Conservation (phyloP, 345 rosid genomes). For the Citrus australasica region DNA sequence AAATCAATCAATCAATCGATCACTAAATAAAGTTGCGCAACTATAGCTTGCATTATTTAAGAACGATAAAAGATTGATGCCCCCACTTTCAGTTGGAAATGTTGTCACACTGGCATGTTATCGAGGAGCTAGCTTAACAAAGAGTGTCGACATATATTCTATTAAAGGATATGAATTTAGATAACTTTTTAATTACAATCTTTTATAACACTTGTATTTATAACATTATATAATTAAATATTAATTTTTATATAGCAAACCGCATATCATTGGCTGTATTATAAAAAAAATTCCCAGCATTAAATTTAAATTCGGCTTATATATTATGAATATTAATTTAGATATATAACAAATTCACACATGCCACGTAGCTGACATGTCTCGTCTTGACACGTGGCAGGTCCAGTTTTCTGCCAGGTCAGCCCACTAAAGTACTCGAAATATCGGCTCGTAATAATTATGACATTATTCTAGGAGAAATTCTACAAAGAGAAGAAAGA, state of each 20-base stretch:
- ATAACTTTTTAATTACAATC: no score
- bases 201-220: no score
- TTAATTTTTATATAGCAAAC: no score
- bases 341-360: no score
- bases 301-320: no score
- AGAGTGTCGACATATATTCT: background rate
- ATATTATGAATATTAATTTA: no score
- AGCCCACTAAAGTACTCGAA: background rate
- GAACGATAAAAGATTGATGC: background rate
- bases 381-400: background rate
- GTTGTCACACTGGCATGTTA: background rate
- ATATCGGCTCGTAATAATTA: background rate
- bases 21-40: background rate
- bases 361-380: background rate
- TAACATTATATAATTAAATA: no score
- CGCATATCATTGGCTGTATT: no score
- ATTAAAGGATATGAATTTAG: no score
- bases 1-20: background rate
- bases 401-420: background rate
- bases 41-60: background rate
- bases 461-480: background rate
- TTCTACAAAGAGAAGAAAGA: background rate
- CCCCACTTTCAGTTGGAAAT: slow-evolving; percentile 2
- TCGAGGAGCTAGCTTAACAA: background rate
- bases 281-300: no score